Conservation (phyloP, 2,329 filamentous ascomycete species). For the Hysterium pulicare region DNA sequence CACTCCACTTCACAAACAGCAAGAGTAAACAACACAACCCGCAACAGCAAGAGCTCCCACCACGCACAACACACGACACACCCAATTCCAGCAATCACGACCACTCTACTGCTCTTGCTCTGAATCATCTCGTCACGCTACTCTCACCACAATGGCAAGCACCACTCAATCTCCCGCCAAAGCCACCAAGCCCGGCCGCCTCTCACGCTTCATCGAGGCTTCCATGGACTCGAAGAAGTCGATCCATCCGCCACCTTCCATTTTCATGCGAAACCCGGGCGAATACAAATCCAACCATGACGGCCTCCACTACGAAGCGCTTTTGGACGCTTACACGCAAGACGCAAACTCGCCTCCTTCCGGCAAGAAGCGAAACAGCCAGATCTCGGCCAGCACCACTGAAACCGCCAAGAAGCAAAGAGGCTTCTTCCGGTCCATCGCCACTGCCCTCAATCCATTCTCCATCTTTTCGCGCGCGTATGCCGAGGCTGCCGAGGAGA, state of each 20-base stretch:
- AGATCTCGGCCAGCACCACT: neutral
- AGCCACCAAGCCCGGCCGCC: constrained; percentile 44
- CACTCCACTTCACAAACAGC: too few species aligned
- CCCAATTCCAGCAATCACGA: too few species aligned
- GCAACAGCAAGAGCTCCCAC: too few species aligned
- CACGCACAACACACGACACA: too few species aligned
- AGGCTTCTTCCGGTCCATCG: constrained; percentile 10
- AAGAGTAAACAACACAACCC: too few species aligned
- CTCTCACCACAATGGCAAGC: too few species aligned
- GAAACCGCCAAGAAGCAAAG: constrained; percentile 5
- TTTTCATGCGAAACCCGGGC: constrained; percentile 48
- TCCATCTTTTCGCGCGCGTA: constrained; percentile 10
- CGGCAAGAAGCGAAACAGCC: neutral
- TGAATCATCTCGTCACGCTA: too few species aligned
- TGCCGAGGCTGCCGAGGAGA: constrained; percentile 7
- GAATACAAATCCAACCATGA: constrained; percentile 16
- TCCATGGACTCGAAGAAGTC: constrained; percentile 83
- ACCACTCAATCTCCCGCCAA: neutral
- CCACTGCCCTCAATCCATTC: constrained; percentile 9
- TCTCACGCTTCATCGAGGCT: constrained; percentile 70
- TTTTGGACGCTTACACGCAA: constrained; percentile 36
- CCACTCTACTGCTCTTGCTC: too few species aligned
- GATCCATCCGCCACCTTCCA: constrained; percentile 65
- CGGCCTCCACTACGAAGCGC: constrained; percentile 30
- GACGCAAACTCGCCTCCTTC: constrained; percentile 1